Evolutionary conservation across 306 rosid genomes (phyloP).

Genomic region (Quercus suber): DNA sequence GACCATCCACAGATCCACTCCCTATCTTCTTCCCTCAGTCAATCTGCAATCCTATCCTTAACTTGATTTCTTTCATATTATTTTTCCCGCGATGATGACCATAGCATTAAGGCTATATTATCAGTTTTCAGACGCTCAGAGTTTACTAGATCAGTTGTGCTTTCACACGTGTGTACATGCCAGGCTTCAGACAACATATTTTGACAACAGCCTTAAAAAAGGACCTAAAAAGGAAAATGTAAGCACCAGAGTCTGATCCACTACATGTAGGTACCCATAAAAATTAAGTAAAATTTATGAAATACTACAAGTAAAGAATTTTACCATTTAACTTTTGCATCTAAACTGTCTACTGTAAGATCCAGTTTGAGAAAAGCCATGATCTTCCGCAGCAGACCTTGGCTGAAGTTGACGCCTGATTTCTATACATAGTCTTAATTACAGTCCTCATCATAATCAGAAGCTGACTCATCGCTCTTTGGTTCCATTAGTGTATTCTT

Average conservation of each 20-base stretch:
- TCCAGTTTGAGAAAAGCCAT: constrained; percentile 13
- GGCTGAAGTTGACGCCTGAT: constrained; percentile 12
- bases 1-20: no score
- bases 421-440: constrained; percentile 50
- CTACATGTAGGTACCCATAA: constrained; percentile 5
- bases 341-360: constrained; percentile 12
- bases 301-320: constrained; percentile 12
- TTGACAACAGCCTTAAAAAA: no score
- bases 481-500: constrained; percentile 73
- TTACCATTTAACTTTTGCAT: constrained; percentile 27
- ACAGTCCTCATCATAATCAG: constrained; percentile 61
- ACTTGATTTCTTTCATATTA: no score
- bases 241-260: constrained; percentile 14
- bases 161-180: no score
- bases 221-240: neutral
- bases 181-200: no score
- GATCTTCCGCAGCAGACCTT: constrained; percentile 14
- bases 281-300: neutral
- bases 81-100: no score
- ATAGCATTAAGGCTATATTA: no score
- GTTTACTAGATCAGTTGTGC: no score
- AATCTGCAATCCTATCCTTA: no score
- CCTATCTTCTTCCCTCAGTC: no score
- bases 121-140: no score
- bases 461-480: constrained; percentile 60